Evolutionary conservation across 1,139 yeast species (phyloP), one percentile per base, ranked within the genome.

Genomic region (Yamadazyma triangularis): DNA sequence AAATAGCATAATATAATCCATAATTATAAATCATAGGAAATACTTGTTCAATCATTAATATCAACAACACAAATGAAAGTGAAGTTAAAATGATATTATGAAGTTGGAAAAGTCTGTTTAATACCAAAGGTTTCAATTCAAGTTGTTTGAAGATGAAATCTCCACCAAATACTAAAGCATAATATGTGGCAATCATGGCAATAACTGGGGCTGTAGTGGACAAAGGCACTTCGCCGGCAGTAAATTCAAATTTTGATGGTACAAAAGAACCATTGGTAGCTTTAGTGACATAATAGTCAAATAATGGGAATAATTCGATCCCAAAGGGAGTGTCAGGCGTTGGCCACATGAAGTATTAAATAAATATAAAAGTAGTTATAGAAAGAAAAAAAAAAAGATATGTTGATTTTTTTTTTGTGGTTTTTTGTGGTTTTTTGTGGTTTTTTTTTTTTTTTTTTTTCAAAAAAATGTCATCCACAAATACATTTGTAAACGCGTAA

Each of bases 151-250:
- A 70, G 22, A 78, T 39, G 20, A 53, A 70, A 49, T 77, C 64
- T 21, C 89, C 89, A 15, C 89, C 89, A 50, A 81, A 80, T 32
- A 83, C 77, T n/a, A 81, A 68, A 15, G 71, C 41, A 47, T 83
- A 83, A 59, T 83, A 83, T n/a, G 69, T 42, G n/a, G 66, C 58
- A 38, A 82, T 79, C 25, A 73, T 73, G 2, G 59, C 50, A 19
- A 70, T 58, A 8, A 79, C 91, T n/a, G 77, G 79, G 12, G 69
- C 65, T 33, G 77, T 65, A 8, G 83, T 77, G 23, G 85, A 76
- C 31, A 83, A 56, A 13, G 80, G 77, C 2, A 78, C 64, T 36
- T 70, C 62, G 26, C 79, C 77, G 20, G 67, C 69, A 26, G 67
- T 58, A 48, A 81, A 83, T 25, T 60, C 56, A 46, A 83, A 83